Percentiles rank a stretch among this genome's conserved stretches.
Conservation (phyloP, 2,329 filamentous ascomycete species). For the Colletotrichum eleusines region DNA sequence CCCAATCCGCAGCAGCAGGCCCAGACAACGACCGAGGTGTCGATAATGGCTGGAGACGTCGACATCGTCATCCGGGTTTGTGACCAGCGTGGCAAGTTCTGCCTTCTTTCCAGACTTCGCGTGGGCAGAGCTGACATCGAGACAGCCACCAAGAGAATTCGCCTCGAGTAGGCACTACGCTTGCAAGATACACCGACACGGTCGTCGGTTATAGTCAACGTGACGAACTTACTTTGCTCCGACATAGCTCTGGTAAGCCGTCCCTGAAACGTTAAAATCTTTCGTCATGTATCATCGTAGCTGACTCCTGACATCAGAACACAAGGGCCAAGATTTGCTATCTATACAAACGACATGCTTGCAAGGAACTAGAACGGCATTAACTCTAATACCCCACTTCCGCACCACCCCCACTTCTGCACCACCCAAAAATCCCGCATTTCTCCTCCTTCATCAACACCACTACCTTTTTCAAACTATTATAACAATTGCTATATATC, state of each 20-base stretch:
- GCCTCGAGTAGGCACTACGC: not conserved
- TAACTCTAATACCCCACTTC: no score
- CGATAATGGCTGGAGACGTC: not conserved
- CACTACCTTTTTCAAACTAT: no score
- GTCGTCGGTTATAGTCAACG: no score
- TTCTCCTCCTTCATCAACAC: no score
- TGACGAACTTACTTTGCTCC: not conserved
- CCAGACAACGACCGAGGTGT: not conserved
- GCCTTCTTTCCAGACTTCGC: fast-evolving
- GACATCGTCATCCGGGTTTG: conserved; percentile 1
- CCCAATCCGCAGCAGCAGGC: not conserved
- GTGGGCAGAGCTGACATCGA: not conserved
- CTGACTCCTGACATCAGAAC: not conserved
- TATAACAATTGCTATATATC: no score
- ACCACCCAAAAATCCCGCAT: no score
- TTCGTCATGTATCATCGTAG: no score
- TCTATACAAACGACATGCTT: not conserved
- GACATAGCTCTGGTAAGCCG: not conserved
- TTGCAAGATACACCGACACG: not conserved
- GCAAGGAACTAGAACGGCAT: not conserved
- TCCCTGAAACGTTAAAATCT: not conserved
- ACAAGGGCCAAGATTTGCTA: not conserved
- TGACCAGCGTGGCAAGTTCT: not conserved
- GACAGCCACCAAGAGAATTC: conserved; percentile 4
- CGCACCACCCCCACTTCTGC: no score